A percentile compares a stretch with the other conserved stretches of the same genome.
These are phyloP conservation scores for Thalassiosira profunda DNA, from an alignment of 108 stramenopile species.

Conservation along the genomic window DNA sequence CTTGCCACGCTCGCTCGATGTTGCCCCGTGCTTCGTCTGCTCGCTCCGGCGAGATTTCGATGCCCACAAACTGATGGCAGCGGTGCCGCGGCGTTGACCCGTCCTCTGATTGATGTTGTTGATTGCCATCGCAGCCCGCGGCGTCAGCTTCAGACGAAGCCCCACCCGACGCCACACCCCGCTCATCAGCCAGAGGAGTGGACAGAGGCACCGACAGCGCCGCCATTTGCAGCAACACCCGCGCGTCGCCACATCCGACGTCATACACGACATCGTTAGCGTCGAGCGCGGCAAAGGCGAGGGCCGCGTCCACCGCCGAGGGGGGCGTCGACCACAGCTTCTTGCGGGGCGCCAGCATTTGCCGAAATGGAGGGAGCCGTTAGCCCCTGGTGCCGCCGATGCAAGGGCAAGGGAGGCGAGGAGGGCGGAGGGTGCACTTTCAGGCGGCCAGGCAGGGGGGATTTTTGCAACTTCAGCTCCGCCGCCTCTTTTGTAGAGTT, in stretches of 20 bases:
- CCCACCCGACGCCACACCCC: too few relatives aligned
- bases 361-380: neutral
- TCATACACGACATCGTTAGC: constrained; percentile 61
- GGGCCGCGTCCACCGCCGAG: constrained; percentile 55
- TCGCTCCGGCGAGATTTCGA: constrained; percentile 75
- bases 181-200: too few relatives aligned
- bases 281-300: constrained; percentile 31
- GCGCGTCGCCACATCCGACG: constrained; percentile 90
- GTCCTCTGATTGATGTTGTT: constrained; percentile 4
- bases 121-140: neutral
- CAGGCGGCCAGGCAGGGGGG: too few relatives aligned
- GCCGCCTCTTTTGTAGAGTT: too few relatives aligned
- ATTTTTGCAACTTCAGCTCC: too few relatives aligned
- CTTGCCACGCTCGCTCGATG: constrained; percentile 29
- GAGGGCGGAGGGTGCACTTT: too few relatives aligned
- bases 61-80: constrained; percentile 61
- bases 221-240: constrained; percentile 77
- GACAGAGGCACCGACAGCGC: constrained; percentile 11
- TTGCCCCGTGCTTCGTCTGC: constrained; percentile 40
- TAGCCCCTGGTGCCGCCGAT: too few relatives aligned
- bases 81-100: constrained; percentile 27
- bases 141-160: too few relatives aligned
- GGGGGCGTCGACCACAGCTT: constrained; percentile 80
- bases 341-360: constrained; percentile 30
- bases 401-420: too few relatives aligned